Base-by-base conservation (phyloP, 495 filamentous ascomycete species). In the Xylaria scruposa region DNA sequence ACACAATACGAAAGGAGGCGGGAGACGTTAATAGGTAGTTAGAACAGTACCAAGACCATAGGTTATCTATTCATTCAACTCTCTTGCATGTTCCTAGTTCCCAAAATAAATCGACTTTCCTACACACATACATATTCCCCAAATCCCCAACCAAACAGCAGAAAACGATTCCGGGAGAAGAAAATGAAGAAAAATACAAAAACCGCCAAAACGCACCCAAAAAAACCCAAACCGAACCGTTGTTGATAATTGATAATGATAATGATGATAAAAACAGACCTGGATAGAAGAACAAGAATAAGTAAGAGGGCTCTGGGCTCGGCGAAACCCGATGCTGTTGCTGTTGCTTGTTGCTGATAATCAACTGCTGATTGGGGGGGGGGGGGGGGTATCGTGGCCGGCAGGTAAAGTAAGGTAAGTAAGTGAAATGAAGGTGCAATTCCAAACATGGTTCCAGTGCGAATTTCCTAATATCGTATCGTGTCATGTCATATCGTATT, bases 51-150 rank as follows among this genome's bases (percentile, higher is more conserved):
- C 4, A 38, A 26, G 10, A 36, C 59, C 31, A 10, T 59, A 59
- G 17, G 54, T 59, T 40, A 21, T 61, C 59, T 61, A 59, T 63
- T 42, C 60, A 62, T 62, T 17, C 60, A 38, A 44, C 58, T 56
- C 3, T n/a, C n/a, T n/a, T 59, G 58, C 21, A 33, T 12, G 31
- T 21, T 33, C 54, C 58, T 8, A 38, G 7, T 36, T 4, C 33
- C 33, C n/a, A n/a, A 7, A 36, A 36, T 36, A 21, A 38, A 60
- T 38, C 58, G n/a, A 60, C 33, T 38, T 38, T 38, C 36, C 29
- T 60, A 21, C 6, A 38, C 44, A 67, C 47, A 38, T 38, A n/a
- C 63, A 53, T 67, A 63, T 26, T 44, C 21, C 4, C 38, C 4
- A 7, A 4, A 38, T 44, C 21, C 60, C 29, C 33, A 36, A 6